Base-by-base conservation (phyloP, 2,329 filamentous ascomycete species). In the Aspergillus fumigatiaffinis region DNA sequence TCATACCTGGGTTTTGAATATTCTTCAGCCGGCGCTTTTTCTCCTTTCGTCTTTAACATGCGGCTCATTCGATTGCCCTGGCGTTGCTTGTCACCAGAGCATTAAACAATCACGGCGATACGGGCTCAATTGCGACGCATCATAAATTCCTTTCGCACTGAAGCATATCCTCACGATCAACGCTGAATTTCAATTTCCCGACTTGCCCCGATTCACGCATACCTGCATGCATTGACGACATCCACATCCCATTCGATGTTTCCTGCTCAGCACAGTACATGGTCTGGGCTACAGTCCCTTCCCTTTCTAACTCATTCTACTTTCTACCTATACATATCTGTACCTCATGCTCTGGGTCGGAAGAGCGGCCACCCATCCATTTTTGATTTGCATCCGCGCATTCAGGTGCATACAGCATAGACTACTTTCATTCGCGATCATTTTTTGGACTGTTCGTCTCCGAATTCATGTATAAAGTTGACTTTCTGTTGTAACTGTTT, bases 1-100 rank as follows among this genome's bases (percentile, higher is more conserved):
- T 57, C 60, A 61, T 56, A 56, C 56, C 59, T 62, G 56, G 54
- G 61, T 54, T 55, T 61, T 60, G 60, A 48, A 60, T 60, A 57
- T 53, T 52, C 56, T 58, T 62, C 57, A 61, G 58, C 63, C 61
- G 63, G 64, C 59, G 61, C 63, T 65, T 62, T 51, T 52, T 47
- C 49, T 52, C 26, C 51, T 42, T 59, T 3, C 52, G 14, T 55
- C 49, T 48, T 46, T 53, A 23, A 6, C 44, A 49, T 38, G 9
- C 38, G n/a, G 29, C 26, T 52, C 44, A 17, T 26, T 21, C 10
- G 3, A 20, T 21, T 44, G 2, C 41, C n/a, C n/a, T 21, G 41
- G 14, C 41, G 20, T 26, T 28, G 20, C 26, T 47, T 52, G 20
- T 38, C 25, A 35, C 14, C 14, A 4, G 10, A 32, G 10, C 29